Base-by-base conservation (phyloP, 2,329 filamentous ascomycete genomes). In the Metarhizium guizhouense region DNA sequence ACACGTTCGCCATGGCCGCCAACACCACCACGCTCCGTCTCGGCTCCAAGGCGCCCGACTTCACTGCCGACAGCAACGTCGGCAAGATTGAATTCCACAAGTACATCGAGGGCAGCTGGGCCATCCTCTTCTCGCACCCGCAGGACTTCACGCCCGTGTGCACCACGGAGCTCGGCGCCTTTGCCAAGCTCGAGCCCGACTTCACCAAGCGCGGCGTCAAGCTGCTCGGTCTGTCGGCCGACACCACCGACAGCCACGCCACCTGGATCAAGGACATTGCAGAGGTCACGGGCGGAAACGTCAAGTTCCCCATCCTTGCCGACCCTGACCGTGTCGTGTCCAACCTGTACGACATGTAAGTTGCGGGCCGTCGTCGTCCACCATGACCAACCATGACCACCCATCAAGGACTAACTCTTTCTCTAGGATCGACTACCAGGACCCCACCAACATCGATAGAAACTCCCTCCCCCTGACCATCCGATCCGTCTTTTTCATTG, bases 131-230 rank as follows among this genome's bases (percentile, higher is more conserved):
- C 79, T 90, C 86, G 36, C 89, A 93, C 76, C 89, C 89, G 3
- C 87, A 86, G 72, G 92, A 96, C 74, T 96, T 89, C 80, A 96
- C 92, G 2, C 92, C 92, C 54, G 92, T 96, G 58, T 96, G 92
- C 81, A 96, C 92, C 61, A 96, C 91, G 54, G 92, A 96, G 78
- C 86, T 96, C 60, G 92, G 91, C 60, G 91, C 91, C 58, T 95
- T 96, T 67, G 88, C 91, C 64, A 94, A 92, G 76, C 81, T 96
- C 60, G 85, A 90, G 77, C 83, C 85, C 65, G 90, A 96, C 74
- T 96, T 96, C 74, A 81, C 84, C 67, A 90, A 88, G 79, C 85
- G 91, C 60, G 85, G 84, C 61, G 89, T 93, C 66, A 95, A 96
- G 83, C 85, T 96, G 75, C 93, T 96, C 66, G 92, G 92, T 51